phyloP scores from a whole-genome alignment of 306 rosid genomes.

The Lotus japonicus region DNA sequence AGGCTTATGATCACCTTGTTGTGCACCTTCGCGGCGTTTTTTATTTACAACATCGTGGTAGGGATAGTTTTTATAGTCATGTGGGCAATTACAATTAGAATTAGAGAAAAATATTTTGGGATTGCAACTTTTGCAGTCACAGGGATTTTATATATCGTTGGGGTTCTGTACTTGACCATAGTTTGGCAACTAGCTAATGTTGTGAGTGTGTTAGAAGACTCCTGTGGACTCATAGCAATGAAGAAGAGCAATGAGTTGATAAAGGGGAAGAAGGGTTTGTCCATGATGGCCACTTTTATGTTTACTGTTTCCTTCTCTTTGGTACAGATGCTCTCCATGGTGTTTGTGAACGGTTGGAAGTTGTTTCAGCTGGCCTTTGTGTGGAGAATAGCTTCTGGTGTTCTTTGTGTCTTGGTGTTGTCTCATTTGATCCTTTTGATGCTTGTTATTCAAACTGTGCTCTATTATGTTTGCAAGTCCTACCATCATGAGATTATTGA shows the following conservation, averaged over 20 bases:
- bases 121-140: neutral
- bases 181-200: constrained; percentile 58
- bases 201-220: constrained; percentile 50
- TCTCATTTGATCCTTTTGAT: constrained; percentile 22
- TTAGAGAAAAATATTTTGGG: neutral
- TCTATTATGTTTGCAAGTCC: constrained; percentile 69
- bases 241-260: constrained; percentile 37
- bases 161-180: constrained; percentile 35
- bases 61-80: neutral
- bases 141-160: constrained; percentile 7
- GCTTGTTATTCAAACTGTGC: constrained; percentile 43
- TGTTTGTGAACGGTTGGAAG: constrained; percentile 28
- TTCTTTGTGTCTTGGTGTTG: constrained; percentile 24
- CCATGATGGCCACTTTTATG: neutral
- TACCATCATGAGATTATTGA: constrained; percentile 51
- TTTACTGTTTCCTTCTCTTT: neutral
- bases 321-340: constrained; percentile 2
- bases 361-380: neutral
- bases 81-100: neutral
- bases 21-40: constrained; percentile 24
- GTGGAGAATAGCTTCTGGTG: constrained; percentile 18
- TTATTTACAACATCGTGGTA: constrained; percentile 21
- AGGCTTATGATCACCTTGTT: constrained; percentile 41
- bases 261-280: constrained; percentile 45
- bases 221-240: constrained; percentile 46